These are phyloP conservation scores for Lathyrus oleraceus DNA, from an alignment of 306 rosid species.

Conservation along the genomic window DNA sequence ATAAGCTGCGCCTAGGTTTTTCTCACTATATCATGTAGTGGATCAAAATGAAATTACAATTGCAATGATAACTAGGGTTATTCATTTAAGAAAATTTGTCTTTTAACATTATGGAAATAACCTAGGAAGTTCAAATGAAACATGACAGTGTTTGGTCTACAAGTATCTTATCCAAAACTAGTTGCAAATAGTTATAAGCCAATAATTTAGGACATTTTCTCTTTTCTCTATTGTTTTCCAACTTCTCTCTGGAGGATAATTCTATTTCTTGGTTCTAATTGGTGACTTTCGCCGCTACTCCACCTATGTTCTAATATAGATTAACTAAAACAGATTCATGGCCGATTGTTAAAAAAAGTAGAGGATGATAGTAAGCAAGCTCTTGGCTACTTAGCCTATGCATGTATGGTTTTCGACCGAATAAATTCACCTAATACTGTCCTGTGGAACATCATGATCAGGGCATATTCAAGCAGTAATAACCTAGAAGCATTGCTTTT, in stretches of 20 bases:
- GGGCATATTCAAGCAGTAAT: conserved; percentile 54
- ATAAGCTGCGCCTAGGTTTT: neutral
- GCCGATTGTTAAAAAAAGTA: conserved; percentile 52
- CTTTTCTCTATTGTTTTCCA: conserved; percentile 9
- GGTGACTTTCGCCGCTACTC: conserved; percentile 35
- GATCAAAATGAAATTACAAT: conserved; percentile 9
- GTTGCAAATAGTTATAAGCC: conserved; percentile 33
- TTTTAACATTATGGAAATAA: conserved; percentile 19
- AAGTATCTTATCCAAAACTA: conserved; percentile 43
- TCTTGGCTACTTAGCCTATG: conserved; percentile 50
- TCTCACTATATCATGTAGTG: neutral
- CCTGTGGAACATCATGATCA: conserved; percentile 67
- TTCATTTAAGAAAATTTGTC: neutral
- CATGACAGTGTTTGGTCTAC: conserved; percentile 27
- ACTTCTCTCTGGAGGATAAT: conserved; percentile 4
- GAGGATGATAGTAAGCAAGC: conserved; percentile 43
- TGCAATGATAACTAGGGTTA: neutral
- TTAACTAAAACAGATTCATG: conserved; percentile 66
- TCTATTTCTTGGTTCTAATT: conserved; percentile 11
- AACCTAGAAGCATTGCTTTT: conserved; percentile 57
- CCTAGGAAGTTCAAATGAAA: conserved; percentile 4
- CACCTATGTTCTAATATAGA: conserved; percentile 58
- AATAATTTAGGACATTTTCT: conserved; percentile 22
- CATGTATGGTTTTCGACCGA: conserved; percentile 54
- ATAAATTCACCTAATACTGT: conserved; percentile 54